Base-by-base conservation (phyloP, 805 yeast genomes). In the Saccharomycopsis capsularis region DNA sequence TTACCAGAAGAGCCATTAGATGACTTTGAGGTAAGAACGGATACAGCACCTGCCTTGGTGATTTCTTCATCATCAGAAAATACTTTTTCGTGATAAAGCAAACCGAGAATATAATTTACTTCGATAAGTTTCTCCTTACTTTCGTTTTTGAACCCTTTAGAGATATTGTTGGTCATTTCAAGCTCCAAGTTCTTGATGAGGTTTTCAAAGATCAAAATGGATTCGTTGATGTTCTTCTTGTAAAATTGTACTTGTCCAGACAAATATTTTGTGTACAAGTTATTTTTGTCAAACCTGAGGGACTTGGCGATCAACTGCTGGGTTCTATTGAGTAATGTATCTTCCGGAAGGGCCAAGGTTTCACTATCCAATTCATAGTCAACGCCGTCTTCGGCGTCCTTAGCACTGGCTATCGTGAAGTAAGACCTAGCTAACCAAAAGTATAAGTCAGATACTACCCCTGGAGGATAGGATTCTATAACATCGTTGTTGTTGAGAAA, bases 341-440 rank as follows among this genome's bases (percentile, higher is more conserved):
- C 48, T 2, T 32, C 27, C 5, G 44, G 15, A 19, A 40, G 19
- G 18, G 13, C 19, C 2, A 19, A n/a, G 16, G 50, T 13, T 23
- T 27, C 23, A 9, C 25, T 36, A 7, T 46, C 35, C 11, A 46
- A 35, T 3, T 18, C 29, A 13, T 29, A 18, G 2, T 43, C 29
- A n/a, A n/a, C n/a, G n/a, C n/a, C n/a, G n/a, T n/a, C n/a, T n/a
- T 21, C 30, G 32, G 24, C 18, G 21, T 34, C 35, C 11, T 32
- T 25, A 16, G 47, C 24, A 9, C 16, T 44, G 13, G 50, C 52
- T 36, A 48, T 39, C 3, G 50, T 47, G 56, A 82, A 90, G 44
- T 77, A 71, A 16, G 85, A 81, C 63, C 98, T 76, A 3, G 88
- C 99, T 48, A 81, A 70, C 98, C 97, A 93, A 58, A 85, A 85